A percentile compares a stretch with the other conserved stretches of the same genome.
These are phyloP conservation scores for Xylariaceae sp. DNA, from an alignment of 2,329 filamentous ascomycete genomes.

Conservation along the genomic window DNA sequence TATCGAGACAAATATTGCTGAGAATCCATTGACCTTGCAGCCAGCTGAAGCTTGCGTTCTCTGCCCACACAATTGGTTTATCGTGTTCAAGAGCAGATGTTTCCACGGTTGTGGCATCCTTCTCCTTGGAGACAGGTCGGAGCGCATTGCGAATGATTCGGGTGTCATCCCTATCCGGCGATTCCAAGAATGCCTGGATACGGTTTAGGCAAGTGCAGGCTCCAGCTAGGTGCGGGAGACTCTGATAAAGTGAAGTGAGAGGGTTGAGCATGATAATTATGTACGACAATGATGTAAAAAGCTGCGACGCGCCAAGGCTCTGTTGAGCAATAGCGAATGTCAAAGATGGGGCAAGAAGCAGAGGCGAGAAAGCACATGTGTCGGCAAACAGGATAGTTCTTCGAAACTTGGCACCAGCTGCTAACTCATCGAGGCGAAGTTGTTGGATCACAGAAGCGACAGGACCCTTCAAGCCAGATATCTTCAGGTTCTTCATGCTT, in stretches of 20 bases:
- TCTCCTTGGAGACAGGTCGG: neutral
- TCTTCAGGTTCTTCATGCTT: constrained; percentile 42
- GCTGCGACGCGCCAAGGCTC: constrained; percentile 30
- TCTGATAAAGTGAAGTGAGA: constrained; percentile 38
- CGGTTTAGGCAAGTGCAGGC: constrained; percentile 33
- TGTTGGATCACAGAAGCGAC: constrained; percentile 30
- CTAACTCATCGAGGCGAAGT: constrained; percentile 37
- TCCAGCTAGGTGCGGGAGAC: neutral
- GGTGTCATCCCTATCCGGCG: constrained; percentile 26
- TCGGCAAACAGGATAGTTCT: constrained; percentile 8
- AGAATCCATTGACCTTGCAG: constrained; percentile 26
- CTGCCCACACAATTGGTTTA: too few species aligned
- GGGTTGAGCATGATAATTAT: constrained; percentile 38
- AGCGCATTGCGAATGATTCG: constrained; percentile 6
- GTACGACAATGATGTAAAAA: constrained; percentile 42
- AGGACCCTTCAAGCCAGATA: constrained; percentile 34
- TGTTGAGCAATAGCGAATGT: constrained; percentile 37
- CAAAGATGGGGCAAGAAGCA: constrained; percentile 35
- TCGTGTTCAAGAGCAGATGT: too few species aligned
- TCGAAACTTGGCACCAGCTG: constrained; percentile 32
- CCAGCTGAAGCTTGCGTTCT: constrained; percentile 36
- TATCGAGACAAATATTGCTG: constrained; percentile 31
- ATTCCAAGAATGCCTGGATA: constrained; percentile 37
- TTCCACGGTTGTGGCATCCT: neutral
- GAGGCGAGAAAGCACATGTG: constrained; percentile 27